Percentiles rank a stretch among this genome's conserved stretches.
Evolutionary conservation across 2,329 filamentous ascomycete genomes (phyloP).

Genomic region (Colletotrichum abscissum): DNA sequence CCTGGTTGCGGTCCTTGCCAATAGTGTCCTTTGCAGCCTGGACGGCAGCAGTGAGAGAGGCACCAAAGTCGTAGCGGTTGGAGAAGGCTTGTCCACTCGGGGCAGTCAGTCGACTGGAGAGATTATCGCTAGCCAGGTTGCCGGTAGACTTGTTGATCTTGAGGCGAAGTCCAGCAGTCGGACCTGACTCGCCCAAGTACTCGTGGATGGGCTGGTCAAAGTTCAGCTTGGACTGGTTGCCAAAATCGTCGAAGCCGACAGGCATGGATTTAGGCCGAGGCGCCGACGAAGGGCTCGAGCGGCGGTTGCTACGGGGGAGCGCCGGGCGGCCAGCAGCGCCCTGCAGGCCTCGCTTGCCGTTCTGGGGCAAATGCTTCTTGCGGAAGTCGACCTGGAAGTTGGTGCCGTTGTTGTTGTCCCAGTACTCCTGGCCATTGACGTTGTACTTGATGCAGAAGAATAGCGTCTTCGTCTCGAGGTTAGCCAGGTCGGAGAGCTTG

Average conservation of each 20-base stretch:
- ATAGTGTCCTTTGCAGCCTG: constrained; percentile 76
- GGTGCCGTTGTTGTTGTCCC: constrained; percentile 90
- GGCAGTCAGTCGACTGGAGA: constrained; percentile 61
- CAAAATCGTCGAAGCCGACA: constrained; percentile 78
- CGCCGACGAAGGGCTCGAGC: constrained; percentile 51
- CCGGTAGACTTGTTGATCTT: constrained; percentile 76
- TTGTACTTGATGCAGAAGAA: constrained; percentile 92
- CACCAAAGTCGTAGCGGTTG: constrained; percentile 94
- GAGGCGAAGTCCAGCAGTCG: constrained; percentile 69
- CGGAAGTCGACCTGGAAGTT: constrained; percentile 97
- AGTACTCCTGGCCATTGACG: constrained; percentile 86
- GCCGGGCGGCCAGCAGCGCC: constrained; percentile 62
- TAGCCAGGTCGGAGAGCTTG: constrained; percentile 89
- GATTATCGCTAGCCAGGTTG: constrained; percentile 72
- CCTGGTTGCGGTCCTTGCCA: constrained; percentile 60
- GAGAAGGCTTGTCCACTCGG: constrained; percentile 82
- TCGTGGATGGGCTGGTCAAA: constrained; percentile 71
- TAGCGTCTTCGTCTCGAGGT: constrained; percentile 92
- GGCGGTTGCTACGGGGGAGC: constrained; percentile 76
- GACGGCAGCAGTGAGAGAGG: constrained; percentile 88
- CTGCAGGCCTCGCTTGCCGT: constrained; percentile 65
- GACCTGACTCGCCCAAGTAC: constrained; percentile 72
- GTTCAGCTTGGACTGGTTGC: constrained; percentile 66
- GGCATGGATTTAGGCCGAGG: constrained; percentile 66
- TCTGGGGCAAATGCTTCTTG: constrained; percentile 77